phyloP scores from a whole-genome alignment of 441 rosid species.

The Manihot esculenta region DNA sequence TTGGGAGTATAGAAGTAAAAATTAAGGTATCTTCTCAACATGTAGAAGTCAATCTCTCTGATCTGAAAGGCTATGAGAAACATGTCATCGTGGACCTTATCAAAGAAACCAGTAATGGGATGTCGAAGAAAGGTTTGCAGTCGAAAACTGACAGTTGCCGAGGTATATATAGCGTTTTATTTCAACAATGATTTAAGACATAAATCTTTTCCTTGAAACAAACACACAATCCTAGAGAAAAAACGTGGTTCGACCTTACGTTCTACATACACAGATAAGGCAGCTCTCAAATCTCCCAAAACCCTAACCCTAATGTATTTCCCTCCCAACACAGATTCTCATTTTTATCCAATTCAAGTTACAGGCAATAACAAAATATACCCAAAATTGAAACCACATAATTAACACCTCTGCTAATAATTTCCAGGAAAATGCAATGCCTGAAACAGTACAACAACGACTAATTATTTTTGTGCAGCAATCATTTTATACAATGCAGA shows the following conservation, averaged over 20 bases:
- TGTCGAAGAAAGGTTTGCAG: conserved; percentile 15
- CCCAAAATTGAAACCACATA: too few relatives aligned
- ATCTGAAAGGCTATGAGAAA: conserved; percentile 61
- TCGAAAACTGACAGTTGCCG: conserved; percentile 25
- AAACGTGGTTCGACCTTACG: too few relatives aligned
- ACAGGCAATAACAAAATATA: too few relatives aligned
- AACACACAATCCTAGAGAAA: too few relatives aligned
- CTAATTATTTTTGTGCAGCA: conserved; percentile 32
- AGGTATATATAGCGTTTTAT: conserved; percentile 27
- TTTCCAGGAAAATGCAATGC: neutral
- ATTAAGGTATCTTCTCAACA: conserved; percentile 45
- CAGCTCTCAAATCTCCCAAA: too few relatives aligned
- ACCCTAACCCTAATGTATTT: too few relatives aligned
- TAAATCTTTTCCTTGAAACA: too few relatives aligned
- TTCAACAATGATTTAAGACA: neutral
- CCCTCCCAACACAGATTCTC: too few relatives aligned
- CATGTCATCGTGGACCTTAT: conserved; percentile 54
- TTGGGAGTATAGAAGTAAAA: conserved; percentile 36
- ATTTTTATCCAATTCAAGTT: too few relatives aligned
- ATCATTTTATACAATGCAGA: conserved; percentile 55
- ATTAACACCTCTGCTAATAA: too few relatives aligned
- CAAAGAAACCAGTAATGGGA: conserved; percentile 36
- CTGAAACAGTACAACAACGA: neutral
- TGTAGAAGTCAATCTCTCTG: conserved; percentile 52
- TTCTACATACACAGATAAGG: too few relatives aligned